phyloP scores from a whole-genome alignment of 1,139 yeast genomes.

The Lodderomyces margitis region DNA sequence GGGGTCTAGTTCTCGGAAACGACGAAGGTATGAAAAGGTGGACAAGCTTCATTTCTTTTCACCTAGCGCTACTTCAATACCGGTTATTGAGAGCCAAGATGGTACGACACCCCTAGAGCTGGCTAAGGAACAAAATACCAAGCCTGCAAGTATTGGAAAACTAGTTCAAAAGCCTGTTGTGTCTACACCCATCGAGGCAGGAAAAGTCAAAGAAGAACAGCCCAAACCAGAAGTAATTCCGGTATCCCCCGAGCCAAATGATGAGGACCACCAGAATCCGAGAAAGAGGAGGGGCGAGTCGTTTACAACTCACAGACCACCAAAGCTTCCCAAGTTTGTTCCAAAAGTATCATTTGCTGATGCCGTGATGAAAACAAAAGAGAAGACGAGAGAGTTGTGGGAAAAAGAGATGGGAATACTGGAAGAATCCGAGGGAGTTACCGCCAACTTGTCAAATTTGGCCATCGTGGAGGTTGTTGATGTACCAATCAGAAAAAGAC shows the following conservation, averaged over 20 bases:
- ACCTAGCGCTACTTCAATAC: slow-evolving; percentile 5
- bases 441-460: slow-evolving; percentile 20
- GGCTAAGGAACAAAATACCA: not conserved
- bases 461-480: slow-evolving; percentile 39
- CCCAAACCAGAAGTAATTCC: not conserved
- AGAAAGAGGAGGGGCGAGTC: slow-evolving; percentile 7
- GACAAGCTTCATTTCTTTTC: slow-evolving; percentile 35
- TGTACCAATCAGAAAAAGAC: slow-evolving; percentile 17
- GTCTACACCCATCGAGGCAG: not conserved
- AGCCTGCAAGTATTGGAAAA: not conserved
- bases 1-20: slow-evolving; percentile 19
- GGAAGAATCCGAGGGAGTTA: slow-evolving; percentile 15
- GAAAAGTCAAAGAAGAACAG: not conserved
- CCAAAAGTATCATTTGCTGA: slow-evolving; percentile 27
- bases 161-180: not conserved
- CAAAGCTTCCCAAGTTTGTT: slow-evolving; percentile 16
- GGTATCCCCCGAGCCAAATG: not conserved
- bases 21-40: slow-evolving; percentile 33
- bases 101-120: not conserved
- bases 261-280: not conserved
- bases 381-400: slow-evolving; percentile 23
- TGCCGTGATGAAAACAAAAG: slow-evolving; percentile 34
- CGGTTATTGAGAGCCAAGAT: slow-evolving; percentile 2
- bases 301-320: slow-evolving; percentile 7
- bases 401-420: slow-evolving; percentile 30